Evolutionary conservation across 2,329 filamentous ascomycete species (phyloP), one percentile per base, ranked within the genome.

Genomic region (Colletotrichum sp.): DNA sequence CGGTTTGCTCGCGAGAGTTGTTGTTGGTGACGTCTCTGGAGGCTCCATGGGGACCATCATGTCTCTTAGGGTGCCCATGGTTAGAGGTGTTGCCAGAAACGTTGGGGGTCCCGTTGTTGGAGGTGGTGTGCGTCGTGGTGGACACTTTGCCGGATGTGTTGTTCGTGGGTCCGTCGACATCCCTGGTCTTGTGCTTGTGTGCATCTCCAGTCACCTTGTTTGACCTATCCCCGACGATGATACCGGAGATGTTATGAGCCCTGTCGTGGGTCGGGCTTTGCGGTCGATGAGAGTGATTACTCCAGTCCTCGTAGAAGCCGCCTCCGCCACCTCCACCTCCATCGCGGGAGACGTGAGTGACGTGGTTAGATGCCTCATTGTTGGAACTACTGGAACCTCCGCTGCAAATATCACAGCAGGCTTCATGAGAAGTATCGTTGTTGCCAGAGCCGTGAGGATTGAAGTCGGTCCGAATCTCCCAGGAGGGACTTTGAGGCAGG

Each of bases 281-380:
- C 6, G 44, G 44, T 2, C 44, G 44, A 49, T 49, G 44, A 49
- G 44, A 49, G 1, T 49, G 44, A 21, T 1, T 49, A 13, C 1
- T 49, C 44, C 44, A 49, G n/a, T 49, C 44, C 10, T 49, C 44
- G 2, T 21, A 49, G n/a, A 49, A 49, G 44, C 44, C 10, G 6
- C 44, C 44, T 0, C 44, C n/a, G 1, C 44, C 44, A 7, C 18
- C 1, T 0, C 39, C 39, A 0, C 44, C 44, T 1, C 39, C 39
- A 44, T n/a, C 1, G 0, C 16, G 44, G n/a, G n/a, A 21, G 10
- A 49, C 44, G n/a, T 21, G 44, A 49, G 44, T 2, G 18, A 49
- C 44, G 2, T 49, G 44, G 44, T 49, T 13, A 4, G 44, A 49
- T n/a, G 44, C 6, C 44, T 49, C 44, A 13, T 49, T 21, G 2